Conservation (phyloP, 257 asterid species). For the Solanum paucissectum region DNA sequence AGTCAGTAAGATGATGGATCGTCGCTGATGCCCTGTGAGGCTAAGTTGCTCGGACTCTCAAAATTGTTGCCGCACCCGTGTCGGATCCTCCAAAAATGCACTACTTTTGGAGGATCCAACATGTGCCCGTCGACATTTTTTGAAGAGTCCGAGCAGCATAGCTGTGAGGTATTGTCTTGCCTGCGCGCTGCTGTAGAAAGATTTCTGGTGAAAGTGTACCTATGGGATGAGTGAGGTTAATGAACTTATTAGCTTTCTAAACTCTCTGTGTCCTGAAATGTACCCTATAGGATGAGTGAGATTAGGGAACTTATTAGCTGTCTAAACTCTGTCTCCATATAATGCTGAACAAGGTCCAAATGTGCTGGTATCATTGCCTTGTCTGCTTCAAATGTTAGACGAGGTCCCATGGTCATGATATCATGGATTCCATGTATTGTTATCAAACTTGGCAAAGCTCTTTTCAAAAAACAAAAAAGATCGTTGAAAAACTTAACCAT, state of each 20-base stretch:
- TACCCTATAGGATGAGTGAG: neutral
- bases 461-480: neutral
- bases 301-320: neutral
- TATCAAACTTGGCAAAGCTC: neutral
- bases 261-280: neutral
- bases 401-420: neutral
- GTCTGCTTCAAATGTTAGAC: neutral
- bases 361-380: neutral
- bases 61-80: neutral
- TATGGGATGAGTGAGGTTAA: neutral
- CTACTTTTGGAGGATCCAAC: neutral
- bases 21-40: neutral
- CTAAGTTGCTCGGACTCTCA: neutral
- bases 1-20: neutral
- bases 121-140: neutral
- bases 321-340: neutral
- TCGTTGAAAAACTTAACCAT: neutral
- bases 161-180: neutral
- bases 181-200: neutral
- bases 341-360: neutral
- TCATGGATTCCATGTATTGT: neutral
- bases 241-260: neutral
- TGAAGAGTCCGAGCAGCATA: neutral
- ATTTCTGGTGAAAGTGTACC: neutral
- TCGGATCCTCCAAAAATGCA: neutral